Conservation (phyloP, 805 yeast species). For the Metschnikowia sp. region DNA sequence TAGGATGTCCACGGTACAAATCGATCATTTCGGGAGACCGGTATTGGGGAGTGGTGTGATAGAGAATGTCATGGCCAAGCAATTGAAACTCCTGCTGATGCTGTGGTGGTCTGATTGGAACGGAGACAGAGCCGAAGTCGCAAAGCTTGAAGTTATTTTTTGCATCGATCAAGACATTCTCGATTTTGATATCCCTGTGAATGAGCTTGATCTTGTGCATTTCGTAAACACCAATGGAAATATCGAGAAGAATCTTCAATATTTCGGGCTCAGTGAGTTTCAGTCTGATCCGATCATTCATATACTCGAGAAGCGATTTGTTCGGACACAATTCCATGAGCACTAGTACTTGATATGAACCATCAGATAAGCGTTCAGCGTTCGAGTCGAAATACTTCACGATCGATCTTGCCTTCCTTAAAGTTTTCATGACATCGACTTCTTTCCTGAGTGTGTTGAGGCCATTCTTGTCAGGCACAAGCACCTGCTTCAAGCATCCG, state of each 20-base stretch:
- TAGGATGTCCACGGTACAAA: constrained; percentile 73
- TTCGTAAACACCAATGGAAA: constrained; percentile 71
- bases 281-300: constrained; percentile 80
- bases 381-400: constrained; percentile 74
- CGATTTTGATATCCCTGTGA: constrained; percentile 93
- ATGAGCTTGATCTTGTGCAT: constrained; percentile 82
- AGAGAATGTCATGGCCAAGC: constrained; percentile 79
- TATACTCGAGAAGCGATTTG: constrained; percentile 80
- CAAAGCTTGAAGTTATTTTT: constrained; percentile 73
- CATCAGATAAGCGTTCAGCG: constrained; percentile 55
- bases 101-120: constrained; percentile 67
- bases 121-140: constrained; percentile 89
- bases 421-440: constrained; percentile 73
- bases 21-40: constrained; percentile 96
- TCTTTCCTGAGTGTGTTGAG: constrained; percentile 64
- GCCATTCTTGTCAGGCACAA: constrained; percentile 69
- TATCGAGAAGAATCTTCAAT: constrained; percentile 77
- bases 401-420: constrained; percentile 53
- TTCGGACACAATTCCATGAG: constrained; percentile 93
- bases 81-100: constrained; percentile 68
- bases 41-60: constrained; percentile 94
- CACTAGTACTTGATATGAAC: constrained; percentile 77
- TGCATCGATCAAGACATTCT: constrained; percentile 80
- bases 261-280: constrained; percentile 77
- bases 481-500: constrained; percentile 71